Evolutionary conservation across 164 flowering plant genomes (phyloP).

Genomic region (Nelumbo lutea): DNA sequence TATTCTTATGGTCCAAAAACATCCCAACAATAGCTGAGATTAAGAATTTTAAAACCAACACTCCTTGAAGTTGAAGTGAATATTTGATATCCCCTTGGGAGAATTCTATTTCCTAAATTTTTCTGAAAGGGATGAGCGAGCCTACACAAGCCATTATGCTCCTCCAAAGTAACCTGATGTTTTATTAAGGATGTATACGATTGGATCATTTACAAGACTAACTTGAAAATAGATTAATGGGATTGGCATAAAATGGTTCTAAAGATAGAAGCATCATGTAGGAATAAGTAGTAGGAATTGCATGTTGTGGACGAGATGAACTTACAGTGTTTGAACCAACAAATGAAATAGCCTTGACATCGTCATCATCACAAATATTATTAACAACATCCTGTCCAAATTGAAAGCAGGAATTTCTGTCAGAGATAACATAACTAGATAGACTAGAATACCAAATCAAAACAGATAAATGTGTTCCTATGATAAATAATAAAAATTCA

Average conservation of each 20-base stretch:
- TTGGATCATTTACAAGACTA: background rate
- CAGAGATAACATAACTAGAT: background rate
- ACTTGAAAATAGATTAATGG: background rate
- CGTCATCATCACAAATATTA: conserved; percentile 86
- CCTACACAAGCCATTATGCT: too few relatives aligned
- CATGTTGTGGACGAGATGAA: background rate
- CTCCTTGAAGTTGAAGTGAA: too few relatives aligned
- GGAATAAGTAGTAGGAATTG: background rate
- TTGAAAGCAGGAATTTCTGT: conserved; percentile 2
- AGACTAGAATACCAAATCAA: too few relatives aligned
- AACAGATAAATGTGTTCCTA: too few relatives aligned
- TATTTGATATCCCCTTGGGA: too few relatives aligned
- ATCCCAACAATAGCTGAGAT: too few relatives aligned
- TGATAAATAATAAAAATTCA: too few relatives aligned
- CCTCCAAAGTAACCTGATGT: too few relatives aligned
- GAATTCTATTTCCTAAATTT: too few relatives aligned
- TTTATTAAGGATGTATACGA: background rate
- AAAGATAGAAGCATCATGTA: background rate
- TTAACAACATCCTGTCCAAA: conserved; percentile 72
- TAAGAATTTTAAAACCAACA: too few relatives aligned
- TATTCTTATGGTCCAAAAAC: too few relatives aligned
- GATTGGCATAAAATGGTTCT: background rate
- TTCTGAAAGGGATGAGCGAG: too few relatives aligned
- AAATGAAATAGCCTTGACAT: conserved; percentile 88
- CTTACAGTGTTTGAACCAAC: conserved; percentile 94